Evolutionary conservation across 2,329 filamentous ascomycete genomes (phyloP).

Genomic region (Venturiaceae sp.): DNA sequence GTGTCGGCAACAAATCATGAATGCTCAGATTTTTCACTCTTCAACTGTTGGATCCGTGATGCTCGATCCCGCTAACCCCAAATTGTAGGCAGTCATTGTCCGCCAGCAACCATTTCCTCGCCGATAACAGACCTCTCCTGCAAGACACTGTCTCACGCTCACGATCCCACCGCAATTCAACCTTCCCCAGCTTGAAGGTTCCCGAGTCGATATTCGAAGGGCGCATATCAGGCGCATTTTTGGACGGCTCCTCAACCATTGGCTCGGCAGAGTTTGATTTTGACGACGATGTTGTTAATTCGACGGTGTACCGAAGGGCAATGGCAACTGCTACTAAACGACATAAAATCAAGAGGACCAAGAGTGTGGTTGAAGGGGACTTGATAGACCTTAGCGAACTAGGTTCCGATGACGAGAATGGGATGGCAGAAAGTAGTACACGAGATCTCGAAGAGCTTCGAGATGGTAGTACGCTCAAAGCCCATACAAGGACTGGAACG

Average conservation of each 20-base stretch:
- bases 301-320: slow-evolving; percentile 6
- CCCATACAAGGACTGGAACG: background rate
- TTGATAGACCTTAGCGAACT: slow-evolving; percentile 1
- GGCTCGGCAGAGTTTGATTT: slow-evolving; percentile 5
- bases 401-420: background rate
- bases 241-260: slow-evolving; percentile 1
- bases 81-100: slow-evolving; percentile 1
- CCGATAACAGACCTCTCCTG: background rate
- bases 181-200: background rate
- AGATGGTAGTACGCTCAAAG: background rate
- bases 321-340: background rate
- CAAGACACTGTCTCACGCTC: background rate
- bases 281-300: slow-evolving; percentile 1
- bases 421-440: background rate
- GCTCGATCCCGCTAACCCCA: too few relatives aligned
- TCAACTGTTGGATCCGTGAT: too few relatives aligned
- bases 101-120: background rate
- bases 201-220: background rate
- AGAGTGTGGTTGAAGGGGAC: background rate
- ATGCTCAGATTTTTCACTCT: too few relatives aligned
- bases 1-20: background rate
- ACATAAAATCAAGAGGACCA: background rate
- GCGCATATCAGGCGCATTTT: background rate
- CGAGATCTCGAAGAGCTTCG: background rate
- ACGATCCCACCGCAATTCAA: background rate